A percentile compares a stretch with the other conserved stretches of the same genome.
These are phyloP conservation scores for Boletus rufocinnamomeus DNA, from an alignment of 768 basidiomycete species.

Conservation along the genomic window DNA sequence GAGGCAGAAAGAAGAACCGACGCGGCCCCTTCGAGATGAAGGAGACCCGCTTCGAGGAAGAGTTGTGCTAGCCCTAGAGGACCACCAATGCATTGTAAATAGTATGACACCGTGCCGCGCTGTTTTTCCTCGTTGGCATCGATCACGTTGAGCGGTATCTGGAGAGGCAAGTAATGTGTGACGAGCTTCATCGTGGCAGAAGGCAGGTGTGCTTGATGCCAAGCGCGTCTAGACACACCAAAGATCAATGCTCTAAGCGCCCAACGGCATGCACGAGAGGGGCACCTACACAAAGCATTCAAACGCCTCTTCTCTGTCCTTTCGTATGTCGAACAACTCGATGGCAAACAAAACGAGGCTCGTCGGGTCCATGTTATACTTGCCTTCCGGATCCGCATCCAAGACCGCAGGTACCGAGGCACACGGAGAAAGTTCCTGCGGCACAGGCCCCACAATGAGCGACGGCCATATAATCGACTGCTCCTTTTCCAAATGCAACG, in stretches of 20 bases:
- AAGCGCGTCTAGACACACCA: slow-evolving; percentile 60
- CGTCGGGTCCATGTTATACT: slow-evolving; percentile 86
- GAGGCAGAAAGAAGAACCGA: slow-evolving; percentile 70
- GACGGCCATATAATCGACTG: slow-evolving; percentile 83
- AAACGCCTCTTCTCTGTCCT: slow-evolving; percentile 75
- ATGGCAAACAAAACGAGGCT: slow-evolving; percentile 72
- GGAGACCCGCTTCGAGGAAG: slow-evolving; percentile 75
- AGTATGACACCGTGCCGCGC: slow-evolving; percentile 60
- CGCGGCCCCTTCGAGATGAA: slow-evolving; percentile 81
- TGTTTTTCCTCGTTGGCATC: slow-evolving; percentile 40
- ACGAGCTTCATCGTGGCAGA: slow-evolving; percentile 78
- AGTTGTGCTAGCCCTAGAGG: slow-evolving; percentile 67
- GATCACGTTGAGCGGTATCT: slow-evolving; percentile 42
- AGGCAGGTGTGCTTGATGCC: slow-evolving; percentile 76
- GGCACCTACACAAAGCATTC: slow-evolving; percentile 73
- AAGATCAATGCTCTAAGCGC: slow-evolving; percentile 1
- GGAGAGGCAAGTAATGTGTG: slow-evolving; percentile 68
- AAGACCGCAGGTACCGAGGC: slow-evolving; percentile 54
- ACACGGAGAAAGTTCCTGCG: slow-evolving; percentile 57
- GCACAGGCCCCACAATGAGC: slow-evolving; percentile 71
- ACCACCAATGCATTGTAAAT: slow-evolving; percentile 67
- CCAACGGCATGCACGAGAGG: not conserved
- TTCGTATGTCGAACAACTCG: slow-evolving; percentile 73
- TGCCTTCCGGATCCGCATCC: slow-evolving; percentile 51
- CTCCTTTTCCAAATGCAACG: slow-evolving; percentile 79